These are phyloP conservation scores for Logfia minima DNA, from an alignment of 129 eudicot species.

Conservation along the genomic window DNA sequence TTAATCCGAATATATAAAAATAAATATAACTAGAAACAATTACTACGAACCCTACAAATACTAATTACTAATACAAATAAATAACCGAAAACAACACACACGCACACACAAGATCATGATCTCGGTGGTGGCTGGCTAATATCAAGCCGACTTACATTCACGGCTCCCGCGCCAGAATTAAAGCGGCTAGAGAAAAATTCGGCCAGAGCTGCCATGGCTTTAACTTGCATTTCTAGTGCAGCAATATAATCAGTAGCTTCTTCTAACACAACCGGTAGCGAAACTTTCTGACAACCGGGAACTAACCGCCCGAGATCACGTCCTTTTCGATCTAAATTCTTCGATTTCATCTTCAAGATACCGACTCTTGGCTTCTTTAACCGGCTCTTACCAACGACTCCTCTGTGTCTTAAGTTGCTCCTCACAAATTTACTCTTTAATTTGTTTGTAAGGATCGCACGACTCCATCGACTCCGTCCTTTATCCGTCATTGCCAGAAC, in stretches of 20 bases:
- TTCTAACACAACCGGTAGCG: constrained; percentile 44
- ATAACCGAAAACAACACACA: not conserved
- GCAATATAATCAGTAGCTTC: constrained; percentile 52
- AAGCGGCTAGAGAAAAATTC: constrained; percentile 34
- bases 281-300: constrained; percentile 64
- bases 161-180: constrained; percentile 16
- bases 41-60: not conserved
- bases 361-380: constrained; percentile 22
- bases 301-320: constrained; percentile 60
- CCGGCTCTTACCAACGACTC: constrained; percentile 27
- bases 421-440: constrained; percentile 38
- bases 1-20: not conserved
- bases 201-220: constrained; percentile 65
- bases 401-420: constrained; percentile 37
- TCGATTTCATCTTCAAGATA: constrained; percentile 22
- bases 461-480: constrained; percentile 75
- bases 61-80: not conserved
- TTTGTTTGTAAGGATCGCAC: constrained; percentile 55
- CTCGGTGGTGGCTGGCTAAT: constrained; percentile 26
- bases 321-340: constrained; percentile 40
- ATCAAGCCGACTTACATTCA: constrained; percentile 19
- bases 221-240: constrained; percentile 60
- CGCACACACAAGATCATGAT: constrained; percentile 1
- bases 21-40: not conserved
- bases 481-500: constrained; percentile 62